Base-by-base conservation (phyloP, 306 rosid species). In the Astragalus membranaceus region DNA sequence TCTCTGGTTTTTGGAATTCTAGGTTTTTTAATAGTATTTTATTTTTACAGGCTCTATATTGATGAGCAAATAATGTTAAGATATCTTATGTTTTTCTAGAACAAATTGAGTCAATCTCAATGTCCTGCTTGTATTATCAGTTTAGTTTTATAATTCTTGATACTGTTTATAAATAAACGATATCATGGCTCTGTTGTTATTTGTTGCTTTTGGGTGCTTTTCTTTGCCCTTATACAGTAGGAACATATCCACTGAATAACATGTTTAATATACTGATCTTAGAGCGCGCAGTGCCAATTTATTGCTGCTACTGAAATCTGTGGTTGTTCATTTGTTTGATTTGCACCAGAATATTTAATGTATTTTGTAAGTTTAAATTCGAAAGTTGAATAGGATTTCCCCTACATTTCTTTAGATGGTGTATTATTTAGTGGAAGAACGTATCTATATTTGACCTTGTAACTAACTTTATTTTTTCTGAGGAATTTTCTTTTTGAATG, bases 401-500 rank as follows among this genome's bases (percentile, higher is more conserved):
- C 17, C 16, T n/a, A n/a, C 53, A 35, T 16, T 36, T 36, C 16
- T 26, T 51, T 54, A 10, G 32, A 37, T 16, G 30, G 8, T 56
- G 63, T 39, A 30, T 26, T 14, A 55, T 65, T 58, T 15, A 13
- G 63, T 29, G 41, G 37, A 69, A 39, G 56, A 57, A 60, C 47
- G 16, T 57, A 32, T 67, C 46, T 79, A 8, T 23, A 15, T 61
- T 62, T 30, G 41, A 23, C n/a, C 37, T 70, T 71, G 56, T 52
- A 39, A 64, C 35, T 29, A 13, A 55, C 14, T 14, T 39, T 12
- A 13, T 63, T 13, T 52, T 55, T 64, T 68, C 20, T 63, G 44
- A 47, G 42, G 52, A 54, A 29, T 29, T 56, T 59, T 9, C 53
- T 75, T 59, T 80, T 33, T 81, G 57, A 8, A 57, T 83, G 49